phyloP scores from a whole-genome alignment of 1,139 yeast species.

The Candida sanyaensis region DNA sequence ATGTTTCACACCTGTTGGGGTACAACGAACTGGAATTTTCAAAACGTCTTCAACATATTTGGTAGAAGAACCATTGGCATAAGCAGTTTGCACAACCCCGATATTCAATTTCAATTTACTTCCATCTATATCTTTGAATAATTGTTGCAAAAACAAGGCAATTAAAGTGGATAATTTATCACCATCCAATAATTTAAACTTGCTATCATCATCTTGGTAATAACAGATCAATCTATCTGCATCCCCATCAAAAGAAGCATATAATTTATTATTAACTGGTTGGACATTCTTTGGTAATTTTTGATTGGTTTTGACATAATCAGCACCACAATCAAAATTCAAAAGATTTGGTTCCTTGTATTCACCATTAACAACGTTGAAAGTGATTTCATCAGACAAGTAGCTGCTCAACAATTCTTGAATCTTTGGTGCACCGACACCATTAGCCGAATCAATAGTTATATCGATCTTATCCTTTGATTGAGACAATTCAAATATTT shows the following conservation, averaged over 20 bases:
- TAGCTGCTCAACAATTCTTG: slow-evolving; percentile 45
- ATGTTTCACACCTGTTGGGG: slow-evolving; percentile 96
- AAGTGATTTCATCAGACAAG: slow-evolving; percentile 42
- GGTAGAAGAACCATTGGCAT: slow-evolving; percentile 94
- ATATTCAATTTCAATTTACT: slow-evolving; percentile 47
- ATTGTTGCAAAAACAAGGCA: slow-evolving; percentile 64
- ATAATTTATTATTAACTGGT: slow-evolving; percentile 47
- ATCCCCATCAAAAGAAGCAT: slow-evolving; percentile 94
- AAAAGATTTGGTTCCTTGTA: slow-evolving; percentile 57
- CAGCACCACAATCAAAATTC: slow-evolving; percentile 92
- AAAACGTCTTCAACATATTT: slow-evolving; percentile 62
- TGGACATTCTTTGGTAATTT: slow-evolving; percentile 64
- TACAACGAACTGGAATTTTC: slow-evolving; percentile 79
- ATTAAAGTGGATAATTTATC: slow-evolving; percentile 88
- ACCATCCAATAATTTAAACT: slow-evolving; percentile 82
- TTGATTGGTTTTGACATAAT: slow-evolving; percentile 89
- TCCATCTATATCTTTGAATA: slow-evolving; percentile 42
- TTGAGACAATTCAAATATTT: slow-evolving; percentile 25
- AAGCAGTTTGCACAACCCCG: slow-evolving; percentile 97
- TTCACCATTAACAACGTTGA: slow-evolving; percentile 59
- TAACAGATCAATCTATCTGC: slow-evolving; percentile 94
- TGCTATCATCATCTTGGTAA: slow-evolving; percentile 49
- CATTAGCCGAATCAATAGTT: slow-evolving; percentile 88
- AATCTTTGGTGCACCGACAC: slow-evolving; percentile 88
- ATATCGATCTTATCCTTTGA: slow-evolving; percentile 41